Evolutionary conservation across 2,329 filamentous ascomycete genomes (phyloP).

Genomic region (Juglanconis juglandina): DNA sequence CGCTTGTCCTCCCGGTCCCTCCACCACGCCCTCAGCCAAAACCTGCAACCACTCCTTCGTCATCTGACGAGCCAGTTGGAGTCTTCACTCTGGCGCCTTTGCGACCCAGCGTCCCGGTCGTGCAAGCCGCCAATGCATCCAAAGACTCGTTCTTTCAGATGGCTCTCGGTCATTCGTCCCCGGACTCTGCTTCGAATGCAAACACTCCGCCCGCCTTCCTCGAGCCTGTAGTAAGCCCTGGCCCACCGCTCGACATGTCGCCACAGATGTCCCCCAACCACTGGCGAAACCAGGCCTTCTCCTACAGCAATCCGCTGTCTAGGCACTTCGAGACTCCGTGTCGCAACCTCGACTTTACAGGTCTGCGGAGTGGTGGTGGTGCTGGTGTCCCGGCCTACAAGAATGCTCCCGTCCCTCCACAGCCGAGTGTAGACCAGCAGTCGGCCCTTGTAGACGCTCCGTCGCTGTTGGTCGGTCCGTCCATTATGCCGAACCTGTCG

Average conservation of each 20-base stretch:
- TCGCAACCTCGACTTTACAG: slow-evolving; percentile 11
- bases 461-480: neutral
- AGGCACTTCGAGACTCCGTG: slow-evolving; percentile 6
- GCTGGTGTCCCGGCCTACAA: neutral
- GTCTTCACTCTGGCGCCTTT: neutral
- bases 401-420: neutral
- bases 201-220: slow-evolving; percentile 5
- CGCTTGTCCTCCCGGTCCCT: neutral
- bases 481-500: neutral
- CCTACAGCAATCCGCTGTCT: neutral
- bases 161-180: neutral
- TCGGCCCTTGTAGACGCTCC: slow-evolving; percentile 3
- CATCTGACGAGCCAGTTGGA: neutral
- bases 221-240: slow-evolving; percentile 12
- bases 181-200: neutral
- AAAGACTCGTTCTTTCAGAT: neutral
- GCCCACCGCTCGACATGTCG: slow-evolving; percentile 13
- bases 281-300: slow-evolving; percentile 12
- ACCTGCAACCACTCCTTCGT: neutral
- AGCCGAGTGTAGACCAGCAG: neutral
- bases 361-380: neutral
- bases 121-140: neutral
- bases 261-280: slow-evolving; percentile 15
- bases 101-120: neutral
- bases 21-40: neutral